Evolutionary conservation across 176 grass and related monocot genomes (phyloP).

Genomic region (Bonia amplexicaulis): DNA sequence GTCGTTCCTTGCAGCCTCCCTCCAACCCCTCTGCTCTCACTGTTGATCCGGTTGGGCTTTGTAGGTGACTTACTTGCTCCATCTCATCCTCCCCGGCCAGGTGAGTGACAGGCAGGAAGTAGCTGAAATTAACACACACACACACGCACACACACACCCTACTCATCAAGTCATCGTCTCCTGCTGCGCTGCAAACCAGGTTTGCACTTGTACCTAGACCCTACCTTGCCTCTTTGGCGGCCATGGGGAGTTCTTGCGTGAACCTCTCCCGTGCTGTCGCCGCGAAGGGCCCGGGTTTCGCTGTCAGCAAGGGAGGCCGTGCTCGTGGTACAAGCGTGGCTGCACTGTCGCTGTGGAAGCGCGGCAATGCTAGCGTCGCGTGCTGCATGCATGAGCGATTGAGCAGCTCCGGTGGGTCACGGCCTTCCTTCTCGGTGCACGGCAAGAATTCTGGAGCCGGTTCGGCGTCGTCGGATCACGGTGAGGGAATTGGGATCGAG

Average conservation of each 20-base stretch:
- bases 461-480: background rate
- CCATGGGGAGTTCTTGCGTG: conserved; percentile 77
- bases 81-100: background rate
- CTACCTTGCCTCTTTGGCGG: conserved; percentile 3
- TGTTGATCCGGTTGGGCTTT: background rate
- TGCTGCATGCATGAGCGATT: conserved; percentile 19
- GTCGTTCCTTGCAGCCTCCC: conserved; percentile 29
- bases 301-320: background rate
- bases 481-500: conserved; percentile 55
- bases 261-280: conserved; percentile 47
- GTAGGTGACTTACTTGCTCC: conserved; percentile 39
- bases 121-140: background rate
- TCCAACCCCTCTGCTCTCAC: background rate
- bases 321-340: background rate
- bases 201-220: conserved; percentile 18
- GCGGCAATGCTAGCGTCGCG: background rate
- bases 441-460: background rate
- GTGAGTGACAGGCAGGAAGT: conserved; percentile 33
- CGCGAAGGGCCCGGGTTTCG: conserved; percentile 15
- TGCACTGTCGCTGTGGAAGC: background rate
- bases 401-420: background rate
- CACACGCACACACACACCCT: conserved; percentile 19
- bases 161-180: background rate
- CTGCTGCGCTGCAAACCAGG: background rate
- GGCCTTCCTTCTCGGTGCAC: background rate